Evolutionary conservation across 2,329 filamentous ascomycete species (phyloP), one percentile per base, ranked within the genome.

Genomic region (Xylaria hypoxylon): DNA sequence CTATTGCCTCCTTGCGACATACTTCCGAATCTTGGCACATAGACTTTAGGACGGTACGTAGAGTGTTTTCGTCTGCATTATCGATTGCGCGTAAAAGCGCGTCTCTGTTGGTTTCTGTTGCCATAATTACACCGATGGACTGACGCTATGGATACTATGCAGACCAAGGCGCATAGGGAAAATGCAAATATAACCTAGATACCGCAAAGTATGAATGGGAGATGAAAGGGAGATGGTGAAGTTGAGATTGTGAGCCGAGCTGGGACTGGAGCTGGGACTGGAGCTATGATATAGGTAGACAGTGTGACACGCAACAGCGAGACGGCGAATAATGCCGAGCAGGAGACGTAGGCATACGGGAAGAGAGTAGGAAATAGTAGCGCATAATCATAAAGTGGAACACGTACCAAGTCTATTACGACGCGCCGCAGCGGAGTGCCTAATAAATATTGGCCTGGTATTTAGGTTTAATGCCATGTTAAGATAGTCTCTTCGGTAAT

Each of bases 11-110:
- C 42, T 64, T 55, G 42, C 64, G 59, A 26, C 64, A 63, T 19
- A 6, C 42, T 24, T 69, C 64, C 8, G 64, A 70, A 7, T 44
- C 42, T 19, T 50, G 40, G 22, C 67, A 70, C 60, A 69, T 63
- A 6, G 57, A 62, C 13, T 56, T 64, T 38, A 70, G 40, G 8
- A 67, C 11, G 1, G 3, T 24, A 4, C 60, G 68, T 26, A 70
- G 47, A 8, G 47, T 65, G 8, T 15, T 3, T 17, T 31, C 63
- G 52, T 70, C 55, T 17, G 64, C 55, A 40, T 35, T 60, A 8
- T 65, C 51, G 17, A 65, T 62, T 33, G 59, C 64, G 35, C 63
- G 57, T 33, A 1, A 19, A 15, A 47, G 31, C 48, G 31, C 50
- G 24, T 55, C 19, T 47, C 59, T 40, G 26, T 42, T n/a, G 13